Evolutionary conservation across 306 rosid genomes (phyloP).

Genomic region (Ammopiptanthus mongolicus): DNA sequence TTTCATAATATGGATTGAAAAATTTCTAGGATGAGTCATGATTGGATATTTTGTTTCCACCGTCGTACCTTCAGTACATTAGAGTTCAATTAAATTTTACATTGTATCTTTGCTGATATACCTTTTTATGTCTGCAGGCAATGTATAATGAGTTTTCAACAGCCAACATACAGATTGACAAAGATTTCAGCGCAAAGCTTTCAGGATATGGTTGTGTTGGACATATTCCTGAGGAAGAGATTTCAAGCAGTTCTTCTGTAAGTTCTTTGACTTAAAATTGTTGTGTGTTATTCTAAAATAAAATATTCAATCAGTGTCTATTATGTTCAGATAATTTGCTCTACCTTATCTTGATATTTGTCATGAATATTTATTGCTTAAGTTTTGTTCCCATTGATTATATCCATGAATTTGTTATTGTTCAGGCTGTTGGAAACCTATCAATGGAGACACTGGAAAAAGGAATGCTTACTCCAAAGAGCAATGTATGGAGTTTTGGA

Average conservation of each 20-base stretch:
- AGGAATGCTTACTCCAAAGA: conserved; percentile 95
- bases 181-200: conserved; percentile 99
- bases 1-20: not conserved
- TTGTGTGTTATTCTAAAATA: not conserved
- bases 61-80: not conserved
- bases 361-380: not conserved
- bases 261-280: conserved; percentile 21
- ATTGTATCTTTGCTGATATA: conserved; percentile 23
- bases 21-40: not conserved
- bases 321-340: not conserved
- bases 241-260: conserved; percentile 72
- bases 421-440: conserved; percentile 87
- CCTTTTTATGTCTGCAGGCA: conserved; percentile 55
- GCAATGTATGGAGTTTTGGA: conserved; percentile 97
- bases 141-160: conserved; percentile 97
- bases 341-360: not conserved
- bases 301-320: not conserved
- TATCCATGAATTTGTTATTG: not conserved
- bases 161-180: conserved; percentile 89
- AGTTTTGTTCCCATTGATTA: not conserved
- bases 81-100: not conserved
- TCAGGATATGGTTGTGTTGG: conserved; percentile 98
- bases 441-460: conserved; percentile 92
- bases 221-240: conserved; percentile 83
- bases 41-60: not conserved